Base-by-base conservation (phyloP, 352 stramenopile species). In the Heterotrichella gracilis region DNA sequence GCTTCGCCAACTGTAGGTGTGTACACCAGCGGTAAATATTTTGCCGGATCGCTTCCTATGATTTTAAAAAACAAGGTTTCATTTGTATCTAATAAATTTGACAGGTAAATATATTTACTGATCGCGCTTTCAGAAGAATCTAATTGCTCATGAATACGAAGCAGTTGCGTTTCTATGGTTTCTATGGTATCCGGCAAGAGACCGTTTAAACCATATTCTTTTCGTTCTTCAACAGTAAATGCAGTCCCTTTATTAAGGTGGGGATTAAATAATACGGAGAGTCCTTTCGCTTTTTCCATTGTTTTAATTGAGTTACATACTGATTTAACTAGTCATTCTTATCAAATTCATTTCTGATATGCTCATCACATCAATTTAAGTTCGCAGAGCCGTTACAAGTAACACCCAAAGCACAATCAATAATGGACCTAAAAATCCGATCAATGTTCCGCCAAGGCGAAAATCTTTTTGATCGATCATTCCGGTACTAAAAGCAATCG, bases 1-100 rank as follows among this genome's bases (percentile, higher is more conserved):
- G 81, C 82, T 71, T 93, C 79, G 9, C 89, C 90, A 3, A 97
- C 90, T 0, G 88, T 96, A 25, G 90, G 90, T 2, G 90, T 97
- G 78, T 97, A 97, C 74, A 96, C 89, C 24, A 96, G 78, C 2
- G 90, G 90, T 79, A 92, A 89, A 72, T 94, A 82, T 80, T 93
- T 83, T 20, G 78, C 74, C 53, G 84, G 89, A 79, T 94, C 75
- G 64, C 85, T 76, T 20, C 86, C 78, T 2, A 94, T 77, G 70
- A 93, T 77, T 41, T 80, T 81, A 78, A 92, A 92, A 83, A 90
- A 94, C 41, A 93, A 78, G 68, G 82, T 75, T 72, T 90, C 82
- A 72, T 90, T 90, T 32, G 76, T 77, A 73, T 90, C 83, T 84
- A 88, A 81, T 77, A 90, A 83, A 69, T 73, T 77, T 72, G 86